Conservation (phyloP, 164 flowering plant species). For the Magnolia changhungtana region DNA sequence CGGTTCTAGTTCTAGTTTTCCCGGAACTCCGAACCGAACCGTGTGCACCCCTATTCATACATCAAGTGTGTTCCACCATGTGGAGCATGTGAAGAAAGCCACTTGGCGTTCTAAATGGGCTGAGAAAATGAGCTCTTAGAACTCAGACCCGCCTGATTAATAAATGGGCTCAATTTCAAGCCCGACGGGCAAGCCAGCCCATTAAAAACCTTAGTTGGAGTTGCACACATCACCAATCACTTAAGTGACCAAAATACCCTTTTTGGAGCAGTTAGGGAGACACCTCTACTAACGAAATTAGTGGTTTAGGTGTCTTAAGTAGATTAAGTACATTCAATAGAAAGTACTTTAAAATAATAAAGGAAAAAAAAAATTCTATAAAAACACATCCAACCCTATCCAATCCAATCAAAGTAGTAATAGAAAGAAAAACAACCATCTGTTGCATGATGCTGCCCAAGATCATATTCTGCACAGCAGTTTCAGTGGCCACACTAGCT, state of each 20-base stretch:
- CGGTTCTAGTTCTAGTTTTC: no score
- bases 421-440: background rate
- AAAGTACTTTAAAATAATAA: background rate
- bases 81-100: no score
- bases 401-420: background rate
- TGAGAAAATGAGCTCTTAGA: no score
- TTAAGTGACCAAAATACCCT: background rate
- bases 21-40: no score
- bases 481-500: constrained; percentile 42
- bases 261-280: background rate
- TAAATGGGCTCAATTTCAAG: no score
- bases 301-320: constrained; percentile 9
- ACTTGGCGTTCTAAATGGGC: no score
- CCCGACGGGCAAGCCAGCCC: no score
- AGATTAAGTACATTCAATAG: constrained; percentile 4
- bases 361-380: background rate
- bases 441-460: constrained; percentile 36
- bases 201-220: no score
- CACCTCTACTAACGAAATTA: background rate
- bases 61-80: no score
- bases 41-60: no score
- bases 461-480: constrained; percentile 63
- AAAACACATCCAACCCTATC: constrained; percentile 5
- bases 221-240: no score
- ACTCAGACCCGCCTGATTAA: no score